Base-by-base conservation (phyloP, 352 stramenopile genomes). In the Pythium insidiosum region DNA sequence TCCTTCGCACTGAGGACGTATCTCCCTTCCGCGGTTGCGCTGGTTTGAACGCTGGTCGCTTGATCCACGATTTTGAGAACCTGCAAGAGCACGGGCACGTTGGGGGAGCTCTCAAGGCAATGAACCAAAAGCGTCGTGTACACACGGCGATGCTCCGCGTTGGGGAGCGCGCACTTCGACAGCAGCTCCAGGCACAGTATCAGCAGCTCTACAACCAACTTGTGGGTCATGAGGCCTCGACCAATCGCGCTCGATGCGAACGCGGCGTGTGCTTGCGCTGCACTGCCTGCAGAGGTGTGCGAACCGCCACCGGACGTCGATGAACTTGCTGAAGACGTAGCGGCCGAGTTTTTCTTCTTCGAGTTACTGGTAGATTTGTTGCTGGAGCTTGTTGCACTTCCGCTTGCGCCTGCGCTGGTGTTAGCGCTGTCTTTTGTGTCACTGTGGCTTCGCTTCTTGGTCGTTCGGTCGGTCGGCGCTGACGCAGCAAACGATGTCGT, bases 101-200 rank as follows among this genome's bases (percentile, higher is more conserved):
- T 90, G 31, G 66, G 76, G 19, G 83, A 95, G 15, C 77, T 86
- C 33, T 95, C 81, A 2, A 95, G 63, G 38, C 78, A 93, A 45
- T 93, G 80, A 24, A 91, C 66, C 19, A 95, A 54, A 33, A 95
- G 53, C 33, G 89, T 90, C 9, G 72, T 86, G 58, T 91, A 92
- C 33, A 92, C 43, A 9, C 79, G 78, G 19, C 76, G 65, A 23
- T 89, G 72, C 43, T 95, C 83, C 2, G 56, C 60, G 9, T 62
- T 73, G 31, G 73, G 61, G 26, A 94, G 87, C 35, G 77, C 72
- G 46, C 79, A 91, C 56, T 90, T 88, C 22, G 81, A 83, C 23
- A 93, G 43, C 20, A 95, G 53, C 19, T 65, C 56, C 43, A 92
- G 88, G 53, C 78, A 87, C 50, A 82, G 55, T 19, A 90, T 84